These are phyloP conservation scores for Logfia minima DNA, from an alignment of 129 eudicot genomes.

Conservation along the genomic window DNA sequence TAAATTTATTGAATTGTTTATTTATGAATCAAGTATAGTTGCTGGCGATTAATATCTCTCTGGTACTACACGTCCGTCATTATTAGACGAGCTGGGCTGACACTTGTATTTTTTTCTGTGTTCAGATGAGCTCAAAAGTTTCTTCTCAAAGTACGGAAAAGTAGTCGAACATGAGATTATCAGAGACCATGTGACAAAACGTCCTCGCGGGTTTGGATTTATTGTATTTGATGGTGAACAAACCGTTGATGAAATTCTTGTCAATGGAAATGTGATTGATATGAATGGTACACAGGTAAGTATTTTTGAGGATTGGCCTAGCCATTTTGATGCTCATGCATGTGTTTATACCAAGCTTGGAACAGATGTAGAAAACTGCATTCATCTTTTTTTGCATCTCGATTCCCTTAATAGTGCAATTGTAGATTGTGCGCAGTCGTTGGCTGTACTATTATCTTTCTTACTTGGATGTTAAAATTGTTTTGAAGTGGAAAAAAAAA, in stretches of 20 bases:
- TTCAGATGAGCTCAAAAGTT: constrained; percentile 68
- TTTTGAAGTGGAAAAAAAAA: neutral
- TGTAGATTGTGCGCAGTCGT: constrained; percentile 2
- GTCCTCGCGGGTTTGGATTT: constrained; percentile 96
- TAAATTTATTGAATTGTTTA: neutral
- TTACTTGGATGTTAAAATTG: constrained; percentile 5
- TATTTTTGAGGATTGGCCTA: constrained; percentile 20
- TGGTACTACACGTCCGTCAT: neutral
- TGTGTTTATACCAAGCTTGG: constrained; percentile 4
- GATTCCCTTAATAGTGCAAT: neutral
- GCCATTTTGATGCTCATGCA: constrained; percentile 11
- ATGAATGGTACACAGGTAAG: constrained; percentile 84
- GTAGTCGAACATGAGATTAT: constrained; percentile 93
- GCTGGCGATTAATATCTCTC: neutral
- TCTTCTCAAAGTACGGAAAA: constrained; percentile 84
- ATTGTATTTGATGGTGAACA: constrained; percentile 80
- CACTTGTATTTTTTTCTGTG: neutral
- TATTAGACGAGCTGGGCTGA: neutral
- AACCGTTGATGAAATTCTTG: constrained; percentile 70
- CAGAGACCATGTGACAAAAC: constrained; percentile 82
- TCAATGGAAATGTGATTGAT: constrained; percentile 82
- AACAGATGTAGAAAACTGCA: neutral
- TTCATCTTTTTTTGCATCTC: neutral
- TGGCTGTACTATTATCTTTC: neutral
- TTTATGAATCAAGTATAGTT: neutral